Conservation (phyloP, 306 rosid genomes). For the Prunus salicina region DNA sequence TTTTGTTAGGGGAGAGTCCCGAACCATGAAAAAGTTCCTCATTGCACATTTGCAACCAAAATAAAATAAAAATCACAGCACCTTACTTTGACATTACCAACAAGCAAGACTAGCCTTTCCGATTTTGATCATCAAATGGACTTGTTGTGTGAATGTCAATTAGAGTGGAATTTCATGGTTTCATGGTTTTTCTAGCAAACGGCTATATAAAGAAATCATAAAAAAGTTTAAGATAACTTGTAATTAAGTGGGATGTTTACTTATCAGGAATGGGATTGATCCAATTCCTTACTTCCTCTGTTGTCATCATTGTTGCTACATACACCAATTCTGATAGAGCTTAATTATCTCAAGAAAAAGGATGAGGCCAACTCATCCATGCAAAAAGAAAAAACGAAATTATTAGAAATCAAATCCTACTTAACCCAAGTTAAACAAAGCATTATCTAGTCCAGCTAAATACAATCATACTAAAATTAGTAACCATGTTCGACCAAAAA, state of each 20-base stretch:
- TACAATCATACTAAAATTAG: background rate
- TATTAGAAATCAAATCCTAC: background rate
- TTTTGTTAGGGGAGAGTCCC: background rate
- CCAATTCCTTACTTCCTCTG: too few species aligned
- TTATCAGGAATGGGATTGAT: too few species aligned
- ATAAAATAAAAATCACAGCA: background rate
- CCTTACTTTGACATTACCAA: too few species aligned
- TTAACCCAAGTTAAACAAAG: background rate
- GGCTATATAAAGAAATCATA: too few species aligned
- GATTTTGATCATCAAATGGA: background rate
- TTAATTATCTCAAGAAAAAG: too few species aligned
- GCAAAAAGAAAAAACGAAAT: background rate
- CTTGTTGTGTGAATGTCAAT: background rate
- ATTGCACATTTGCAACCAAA: background rate
- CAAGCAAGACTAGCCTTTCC: background rate
- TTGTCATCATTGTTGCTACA: too few species aligned
- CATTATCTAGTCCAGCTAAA: background rate
- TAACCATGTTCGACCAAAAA: background rate
- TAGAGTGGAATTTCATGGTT: background rate
- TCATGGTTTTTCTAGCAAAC: background rate
- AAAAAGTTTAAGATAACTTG: too few species aligned
- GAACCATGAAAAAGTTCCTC: background rate
- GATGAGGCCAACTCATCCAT: too few species aligned
- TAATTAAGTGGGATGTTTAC: too few species aligned
- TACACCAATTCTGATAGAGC: too few species aligned